Evolutionary conservation across 116 monocot genomes (phyloP).

Genomic region (Papilionanthe hybrid): DNA sequence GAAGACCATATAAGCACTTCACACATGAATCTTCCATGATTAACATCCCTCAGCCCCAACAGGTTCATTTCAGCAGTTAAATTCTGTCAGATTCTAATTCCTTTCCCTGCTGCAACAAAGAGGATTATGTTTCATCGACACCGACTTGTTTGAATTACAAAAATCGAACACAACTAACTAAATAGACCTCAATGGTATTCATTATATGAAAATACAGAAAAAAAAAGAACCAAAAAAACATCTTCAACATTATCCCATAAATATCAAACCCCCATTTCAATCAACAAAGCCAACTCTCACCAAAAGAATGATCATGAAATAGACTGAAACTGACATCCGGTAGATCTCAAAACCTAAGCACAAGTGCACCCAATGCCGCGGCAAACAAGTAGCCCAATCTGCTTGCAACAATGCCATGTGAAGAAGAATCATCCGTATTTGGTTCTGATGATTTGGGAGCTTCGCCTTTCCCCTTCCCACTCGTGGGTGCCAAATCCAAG

Average conservation of each 20-base stretch:
- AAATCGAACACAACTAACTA: too few relatives aligned
- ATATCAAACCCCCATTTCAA: background rate
- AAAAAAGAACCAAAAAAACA: background rate
- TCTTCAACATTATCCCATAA: background rate
- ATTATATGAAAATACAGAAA: background rate
- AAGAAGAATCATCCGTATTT: background rate
- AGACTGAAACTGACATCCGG: background rate
- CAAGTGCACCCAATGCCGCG: background rate
- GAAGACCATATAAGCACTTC: too few relatives aligned
- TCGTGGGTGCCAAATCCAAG: background rate
- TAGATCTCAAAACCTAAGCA: slow-evolving; percentile 15
- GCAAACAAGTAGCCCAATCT: slow-evolving; percentile 2
- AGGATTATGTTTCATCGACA: too few relatives aligned
- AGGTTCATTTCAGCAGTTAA: too few relatives aligned
- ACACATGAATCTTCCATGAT: too few relatives aligned
- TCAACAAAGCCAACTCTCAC: background rate
- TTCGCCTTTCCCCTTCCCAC: background rate
- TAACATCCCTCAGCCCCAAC: too few relatives aligned
- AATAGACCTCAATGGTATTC: background rate
- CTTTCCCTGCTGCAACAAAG: too few relatives aligned
- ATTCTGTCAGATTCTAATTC: too few relatives aligned
- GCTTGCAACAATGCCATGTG: background rate
- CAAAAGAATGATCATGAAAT: slow-evolving; percentile 8
- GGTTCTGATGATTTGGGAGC: slow-evolving; percentile 15
- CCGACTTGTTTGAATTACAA: too few relatives aligned